phyloP scores from a whole-genome alignment of 768 basidiomycete genomes.

The Termitomyces heimii region DNA sequence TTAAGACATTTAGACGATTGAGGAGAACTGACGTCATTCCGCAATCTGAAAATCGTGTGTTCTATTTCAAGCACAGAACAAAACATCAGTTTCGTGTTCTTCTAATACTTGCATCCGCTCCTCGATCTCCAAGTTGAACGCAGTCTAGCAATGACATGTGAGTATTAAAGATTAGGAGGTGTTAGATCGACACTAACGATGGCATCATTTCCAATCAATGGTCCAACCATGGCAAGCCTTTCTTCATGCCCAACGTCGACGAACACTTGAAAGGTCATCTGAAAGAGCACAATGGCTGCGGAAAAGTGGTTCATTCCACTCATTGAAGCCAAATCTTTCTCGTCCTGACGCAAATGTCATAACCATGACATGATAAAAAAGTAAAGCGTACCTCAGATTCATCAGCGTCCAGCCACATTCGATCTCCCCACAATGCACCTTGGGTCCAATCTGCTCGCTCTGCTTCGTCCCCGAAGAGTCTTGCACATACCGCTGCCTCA shows the following conservation, averaged over 20 bases:
- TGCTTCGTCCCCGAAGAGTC: conserved; percentile 55
- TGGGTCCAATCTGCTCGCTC: conserved; percentile 35
- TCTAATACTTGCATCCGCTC: conserved; percentile 3
- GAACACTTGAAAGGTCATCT: conserved; percentile 48
- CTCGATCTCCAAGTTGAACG: conserved; percentile 10
- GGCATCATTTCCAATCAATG: conserved; percentile 41
- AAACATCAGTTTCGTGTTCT: not conserved
- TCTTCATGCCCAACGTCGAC: conserved; percentile 43
- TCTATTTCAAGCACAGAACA: conserved; percentile 1
- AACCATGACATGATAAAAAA: not conserved
- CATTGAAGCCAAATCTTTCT: conserved; percentile 24
- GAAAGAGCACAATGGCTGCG: conserved; percentile 56
- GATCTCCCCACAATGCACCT: conserved; percentile 50
- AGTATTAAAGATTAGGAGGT: not conserved
- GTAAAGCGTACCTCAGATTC: conserved; percentile 38
- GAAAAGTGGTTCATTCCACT: conserved; percentile 68
- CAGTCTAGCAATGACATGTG: not conserved
- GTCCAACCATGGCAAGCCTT: conserved; percentile 39
- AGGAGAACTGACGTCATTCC: conserved; percentile 5
- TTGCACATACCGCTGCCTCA: conserved; percentile 50
- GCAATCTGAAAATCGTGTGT: not conserved
- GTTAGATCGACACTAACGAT: conserved; percentile 36
- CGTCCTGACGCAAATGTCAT: conserved; percentile 39
- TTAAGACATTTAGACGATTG: conserved; percentile 5
- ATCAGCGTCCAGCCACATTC: conserved; percentile 60